Base-by-base conservation (phyloP, 2,329 filamentous ascomycete genomes). In the Aureobasidium sp. region DNA sequence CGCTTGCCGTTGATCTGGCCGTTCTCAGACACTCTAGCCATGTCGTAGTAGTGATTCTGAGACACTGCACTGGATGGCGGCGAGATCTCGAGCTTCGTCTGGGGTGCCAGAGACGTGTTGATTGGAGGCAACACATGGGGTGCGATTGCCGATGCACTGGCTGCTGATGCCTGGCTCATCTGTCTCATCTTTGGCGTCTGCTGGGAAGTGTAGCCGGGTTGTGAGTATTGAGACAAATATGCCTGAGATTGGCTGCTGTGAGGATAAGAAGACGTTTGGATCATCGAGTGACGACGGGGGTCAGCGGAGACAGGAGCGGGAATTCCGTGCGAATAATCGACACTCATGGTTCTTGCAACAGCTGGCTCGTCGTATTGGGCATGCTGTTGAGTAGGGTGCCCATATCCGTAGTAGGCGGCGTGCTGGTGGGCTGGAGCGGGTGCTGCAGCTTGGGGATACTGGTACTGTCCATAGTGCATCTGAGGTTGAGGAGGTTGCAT, bases 51-150 rank as follows among this genome's bases (percentile, higher is more conserved):
- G 50, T 61, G 64, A 31, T 57, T 64, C 33, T 64, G 64, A 57
- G 70, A 72, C 60, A 72, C 74, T 33, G 72, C 69, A 56, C 76
- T 76, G n/a, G 72, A 70, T 0, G 78, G 78, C n/a, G 77, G 78
- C 4, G 75, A 70, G 5, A 76, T 74, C 61, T 79, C 77, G 44
- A 76, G 65, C 62, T 74, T 75, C 4, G 76, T 69, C 24, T 64
- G 63, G 2, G 72, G 69, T 44, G 74, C 71, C 61, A 76, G 62
- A 14, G 52, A 62, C 1, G 76, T 75, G 64, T 77, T 75, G 59
- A 79, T 67, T 15, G 77, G 77, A 8, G 78, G 76, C 59, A 80
- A 66, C 24, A 74, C 66, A 64, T 74, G 70, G 31, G 70, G 67
- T 59, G 42, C 45, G 12, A 45, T 31, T 60, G 39, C 57, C 66